A percentile compares a stretch with the other conserved stretches of the same genome.
Evolutionary conservation across 768 basidiomycete genomes (phyloP).

Genomic region (Rhizopogon vinicolor): DNA sequence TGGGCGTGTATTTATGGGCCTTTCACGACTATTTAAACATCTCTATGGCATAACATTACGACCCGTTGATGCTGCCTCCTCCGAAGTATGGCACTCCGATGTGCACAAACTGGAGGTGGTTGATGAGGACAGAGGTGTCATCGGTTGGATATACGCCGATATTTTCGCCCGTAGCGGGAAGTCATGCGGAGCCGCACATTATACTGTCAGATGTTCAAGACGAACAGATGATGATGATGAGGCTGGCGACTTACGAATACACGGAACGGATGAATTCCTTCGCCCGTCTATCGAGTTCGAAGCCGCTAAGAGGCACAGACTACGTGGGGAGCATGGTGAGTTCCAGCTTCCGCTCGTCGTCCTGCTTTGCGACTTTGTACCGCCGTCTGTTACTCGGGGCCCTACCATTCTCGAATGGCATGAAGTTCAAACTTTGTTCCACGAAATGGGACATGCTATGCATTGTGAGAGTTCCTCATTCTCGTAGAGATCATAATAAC

Average conservation of each 20-base stretch:
- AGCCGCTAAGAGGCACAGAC: constrained; percentile 50
- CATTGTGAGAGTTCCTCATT: constrained; percentile 68
- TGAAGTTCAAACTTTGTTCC: constrained; percentile 91
- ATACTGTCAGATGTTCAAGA: constrained; percentile 93
- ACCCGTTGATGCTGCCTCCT: constrained; percentile 58
- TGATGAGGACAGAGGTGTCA: constrained; percentile 79
- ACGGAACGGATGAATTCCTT: constrained; percentile 37
- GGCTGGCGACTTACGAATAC: constrained; percentile 47
- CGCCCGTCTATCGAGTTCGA: constrained; percentile 60
- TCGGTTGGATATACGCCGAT: constrained; percentile 96
- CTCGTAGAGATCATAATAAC: constrained; percentile 1
- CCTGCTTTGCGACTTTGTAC: constrained; percentile 81
- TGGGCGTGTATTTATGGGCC: constrained; percentile 87
- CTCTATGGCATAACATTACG: constrained; percentile 85
- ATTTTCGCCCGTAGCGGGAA: constrained; percentile 84
- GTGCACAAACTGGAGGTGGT: constrained; percentile 92
- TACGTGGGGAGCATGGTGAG: constrained; percentile 60
- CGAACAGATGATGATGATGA: constrained; percentile 90
- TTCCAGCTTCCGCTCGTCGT: constrained; percentile 93
- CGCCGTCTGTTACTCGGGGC: constrained; percentile 53
- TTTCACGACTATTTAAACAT: constrained; percentile 84
- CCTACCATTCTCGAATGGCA: constrained; percentile 84
- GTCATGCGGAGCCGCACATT: constrained; percentile 90
- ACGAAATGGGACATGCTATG: constrained; percentile 99
- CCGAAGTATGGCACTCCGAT: constrained; percentile 87